phyloP scores from a whole-genome alignment of 164 flowering plant species.

The Aristolochia contorta region DNA sequence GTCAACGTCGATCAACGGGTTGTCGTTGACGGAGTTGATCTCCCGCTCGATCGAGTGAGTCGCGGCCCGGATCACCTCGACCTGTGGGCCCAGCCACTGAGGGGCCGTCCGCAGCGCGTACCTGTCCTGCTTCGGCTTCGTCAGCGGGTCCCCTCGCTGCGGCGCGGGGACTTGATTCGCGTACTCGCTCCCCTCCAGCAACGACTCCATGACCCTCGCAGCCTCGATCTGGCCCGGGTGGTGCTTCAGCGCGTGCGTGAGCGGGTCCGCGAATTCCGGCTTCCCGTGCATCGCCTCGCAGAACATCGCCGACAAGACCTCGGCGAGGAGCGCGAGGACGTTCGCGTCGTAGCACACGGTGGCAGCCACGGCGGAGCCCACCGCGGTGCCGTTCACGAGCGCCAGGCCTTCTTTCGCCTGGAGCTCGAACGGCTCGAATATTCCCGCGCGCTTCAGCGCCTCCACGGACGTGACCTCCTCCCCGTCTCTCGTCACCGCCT shows the following conservation, averaged over 20 bases:
- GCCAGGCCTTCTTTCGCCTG: constrained; percentile 25
- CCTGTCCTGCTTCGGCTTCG: constrained; percentile 36
- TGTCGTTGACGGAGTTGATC: constrained; percentile 21
- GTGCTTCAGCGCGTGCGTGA: constrained; percentile 23
- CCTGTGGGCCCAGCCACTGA: constrained; percentile 23
- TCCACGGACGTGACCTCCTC: constrained; percentile 18
- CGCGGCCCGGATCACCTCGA: constrained; percentile 29
- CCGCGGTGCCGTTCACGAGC: constrained; percentile 20
- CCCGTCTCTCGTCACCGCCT: constrained; percentile 19
- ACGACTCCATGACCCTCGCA: constrained; percentile 24
- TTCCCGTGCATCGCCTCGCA: constrained; percentile 18
- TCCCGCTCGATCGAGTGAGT: constrained; percentile 31
- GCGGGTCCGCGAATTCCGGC: constrained; percentile 17
- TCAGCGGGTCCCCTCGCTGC: constrained; percentile 26
- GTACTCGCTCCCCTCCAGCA: constrained; percentile 23
- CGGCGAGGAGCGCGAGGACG: constrained; percentile 17
- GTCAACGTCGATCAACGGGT: constrained; percentile 19
- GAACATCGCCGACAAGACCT: constrained; percentile 20
- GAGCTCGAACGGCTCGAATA: constrained; percentile 21
- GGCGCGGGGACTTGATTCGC: constrained; percentile 19
- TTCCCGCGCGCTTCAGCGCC: constrained; percentile 26
- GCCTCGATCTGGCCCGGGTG: constrained; percentile 25
- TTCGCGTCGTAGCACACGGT: constrained; percentile 24
- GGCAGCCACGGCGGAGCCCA: constrained; percentile 24
- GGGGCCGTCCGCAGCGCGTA: constrained; percentile 30